Evolutionary conservation across 306 rosid species (phyloP).

Genomic region (Sicyos edulis): DNA sequence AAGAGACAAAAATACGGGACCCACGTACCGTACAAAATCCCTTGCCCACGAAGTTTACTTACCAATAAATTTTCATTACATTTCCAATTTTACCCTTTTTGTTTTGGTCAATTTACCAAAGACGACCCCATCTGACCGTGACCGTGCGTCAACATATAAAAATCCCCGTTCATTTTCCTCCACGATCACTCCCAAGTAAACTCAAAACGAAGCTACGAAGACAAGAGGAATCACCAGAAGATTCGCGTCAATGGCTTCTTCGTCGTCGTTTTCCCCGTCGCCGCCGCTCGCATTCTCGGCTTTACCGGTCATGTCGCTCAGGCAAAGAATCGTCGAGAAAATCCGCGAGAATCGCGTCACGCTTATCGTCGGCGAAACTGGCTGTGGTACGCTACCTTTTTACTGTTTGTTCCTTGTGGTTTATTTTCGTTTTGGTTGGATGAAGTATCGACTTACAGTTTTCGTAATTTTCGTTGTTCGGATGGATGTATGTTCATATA

Average conservation of each 20-base stretch:
- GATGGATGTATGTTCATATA: neutral
- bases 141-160: slow-evolving; percentile 13
- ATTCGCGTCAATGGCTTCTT: slow-evolving; percentile 42
- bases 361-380: slow-evolving; percentile 79
- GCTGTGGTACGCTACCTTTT: slow-evolving; percentile 47
- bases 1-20: neutral
- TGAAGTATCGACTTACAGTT: neutral
- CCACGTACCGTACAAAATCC: slow-evolving; percentile 3
- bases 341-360: slow-evolving; percentile 75
- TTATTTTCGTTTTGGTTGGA: slow-evolving; percentile 2
- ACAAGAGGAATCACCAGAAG: neutral
- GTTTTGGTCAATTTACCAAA: neutral
- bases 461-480: neutral
- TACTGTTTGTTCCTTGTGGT: neutral
- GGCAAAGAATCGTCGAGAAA: slow-evolving; percentile 65
- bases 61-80: neutral
- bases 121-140: neutral
- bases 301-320: slow-evolving; percentile 58
- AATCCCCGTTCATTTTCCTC: neutral
- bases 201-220: neutral
- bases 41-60: slow-evolving; percentile 20
- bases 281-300: slow-evolving; percentile 40
- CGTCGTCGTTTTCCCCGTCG: slow-evolving; percentile 32
- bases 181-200: neutral
- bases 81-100: neutral